phyloP scores from a whole-genome alignment of 441 rosid genomes.

The Bruguiera hainesii region DNA sequence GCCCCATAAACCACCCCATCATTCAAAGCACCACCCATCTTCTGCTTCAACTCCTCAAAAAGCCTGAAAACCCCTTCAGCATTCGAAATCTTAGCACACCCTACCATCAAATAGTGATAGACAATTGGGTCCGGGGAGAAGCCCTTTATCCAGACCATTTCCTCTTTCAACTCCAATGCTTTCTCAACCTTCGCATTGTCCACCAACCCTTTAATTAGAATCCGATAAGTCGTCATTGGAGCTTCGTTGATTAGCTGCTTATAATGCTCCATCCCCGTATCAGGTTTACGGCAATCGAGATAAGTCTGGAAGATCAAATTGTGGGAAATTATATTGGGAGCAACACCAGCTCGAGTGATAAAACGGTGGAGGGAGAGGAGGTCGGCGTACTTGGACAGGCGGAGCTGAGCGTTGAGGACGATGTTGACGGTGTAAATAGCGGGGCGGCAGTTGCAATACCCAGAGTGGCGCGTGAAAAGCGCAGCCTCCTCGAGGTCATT shows the following conservation, averaged over 20 bases:
- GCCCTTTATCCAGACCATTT: slow-evolving; percentile 50
- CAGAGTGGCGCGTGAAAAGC: slow-evolving; percentile 82
- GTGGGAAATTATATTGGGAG: slow-evolving; percentile 72
- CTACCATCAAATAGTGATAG: slow-evolving; percentile 70
- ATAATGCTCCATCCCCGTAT: slow-evolving; percentile 69
- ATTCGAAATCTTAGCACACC: slow-evolving; percentile 47
- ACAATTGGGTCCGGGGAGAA: slow-evolving; percentile 57
- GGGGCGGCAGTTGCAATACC: slow-evolving; percentile 89
- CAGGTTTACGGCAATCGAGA: slow-evolving; percentile 73
- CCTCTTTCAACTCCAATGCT: slow-evolving; percentile 84
- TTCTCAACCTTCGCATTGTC: slow-evolving; percentile 66
- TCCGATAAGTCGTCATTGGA: slow-evolving; percentile 64
- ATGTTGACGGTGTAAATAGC: slow-evolving; percentile 82
- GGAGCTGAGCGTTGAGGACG: slow-evolving; percentile 76
- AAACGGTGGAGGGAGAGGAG: slow-evolving; percentile 72
- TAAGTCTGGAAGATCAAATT: slow-evolving; percentile 77
- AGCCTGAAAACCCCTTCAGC: slow-evolving; percentile 57
- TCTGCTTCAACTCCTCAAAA: slow-evolving; percentile 76
- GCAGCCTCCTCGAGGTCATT: slow-evolving; percentile 91
- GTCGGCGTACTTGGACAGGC: slow-evolving; percentile 67
- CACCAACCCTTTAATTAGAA: slow-evolving; percentile 74
- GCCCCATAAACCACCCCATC: slow-evolving; percentile 83
- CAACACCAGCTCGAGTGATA: slow-evolving; percentile 73
- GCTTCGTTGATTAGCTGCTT: slow-evolving; percentile 66
- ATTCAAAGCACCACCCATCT: slow-evolving; percentile 49